Evolutionary conservation across 1,284 basidiomycete genomes (phyloP).

Genomic region (Xerocomus cyaneibrunnescens): DNA sequence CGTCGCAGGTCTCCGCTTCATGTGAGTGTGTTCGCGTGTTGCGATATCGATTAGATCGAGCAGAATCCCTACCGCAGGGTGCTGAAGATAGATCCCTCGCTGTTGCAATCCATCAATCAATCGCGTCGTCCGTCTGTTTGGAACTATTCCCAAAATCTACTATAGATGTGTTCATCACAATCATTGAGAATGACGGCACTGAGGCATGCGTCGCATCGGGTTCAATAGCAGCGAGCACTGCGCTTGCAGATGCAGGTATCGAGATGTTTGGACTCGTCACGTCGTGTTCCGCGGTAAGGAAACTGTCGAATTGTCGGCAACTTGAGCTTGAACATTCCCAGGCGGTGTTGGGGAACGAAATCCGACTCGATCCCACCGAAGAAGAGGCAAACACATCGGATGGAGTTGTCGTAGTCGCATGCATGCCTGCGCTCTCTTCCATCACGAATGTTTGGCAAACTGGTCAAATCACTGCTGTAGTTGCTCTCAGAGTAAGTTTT

Average conservation of each 20-base stretch:
- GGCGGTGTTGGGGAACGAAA: constrained; percentile 53
- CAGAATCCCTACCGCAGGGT: constrained; percentile 56
- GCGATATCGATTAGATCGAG: constrained; percentile 8
- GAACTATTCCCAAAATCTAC: constrained; percentile 93
- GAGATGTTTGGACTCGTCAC: constrained; percentile 85
- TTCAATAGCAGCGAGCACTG: constrained; percentile 85
- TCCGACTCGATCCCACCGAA: constrained; percentile 79
- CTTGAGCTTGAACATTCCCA: constrained; percentile 28
- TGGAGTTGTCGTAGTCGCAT: constrained; percentile 72
- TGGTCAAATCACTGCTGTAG: constrained; percentile 55
- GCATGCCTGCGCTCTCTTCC: constrained; percentile 88
- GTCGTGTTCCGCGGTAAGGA: constrained; percentile 70
- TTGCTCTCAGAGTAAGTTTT: constrained; percentile 54
- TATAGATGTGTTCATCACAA: constrained; percentile 87
- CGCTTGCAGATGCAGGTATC: constrained; percentile 86
- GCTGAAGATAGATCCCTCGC: constrained; percentile 89
- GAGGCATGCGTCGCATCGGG: constrained; percentile 85
- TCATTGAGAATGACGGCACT: constrained; percentile 89
- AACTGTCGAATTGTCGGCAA: neutral
- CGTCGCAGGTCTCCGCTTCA: constrained; percentile 81
- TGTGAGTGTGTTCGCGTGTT: constrained; percentile 48
- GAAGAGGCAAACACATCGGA: constrained; percentile 58
- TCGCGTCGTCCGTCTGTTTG: constrained; percentile 82
- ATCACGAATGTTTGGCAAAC: constrained; percentile 82
- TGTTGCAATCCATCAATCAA: constrained; percentile 81